Evolutionary conservation across 2,329 filamentous ascomycete genomes (phyloP).

Genomic region (Xylariaceae sp.): DNA sequence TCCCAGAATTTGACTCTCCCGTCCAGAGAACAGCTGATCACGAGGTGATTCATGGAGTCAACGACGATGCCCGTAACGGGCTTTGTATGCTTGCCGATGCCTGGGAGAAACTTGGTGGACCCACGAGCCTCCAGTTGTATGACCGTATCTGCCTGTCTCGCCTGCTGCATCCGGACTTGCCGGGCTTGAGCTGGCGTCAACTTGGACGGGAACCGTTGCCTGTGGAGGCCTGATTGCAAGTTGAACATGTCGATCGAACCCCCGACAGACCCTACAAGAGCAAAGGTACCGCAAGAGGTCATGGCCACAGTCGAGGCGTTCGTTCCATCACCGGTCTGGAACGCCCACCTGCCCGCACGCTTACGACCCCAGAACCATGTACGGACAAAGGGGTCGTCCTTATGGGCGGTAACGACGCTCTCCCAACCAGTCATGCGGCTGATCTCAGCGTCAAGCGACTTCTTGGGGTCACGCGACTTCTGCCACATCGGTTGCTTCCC

Average conservation of each 20-base stretch:
- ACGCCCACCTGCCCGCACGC: constrained; percentile 85
- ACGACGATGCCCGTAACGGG: constrained; percentile 81
- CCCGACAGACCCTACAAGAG: constrained; percentile 75
- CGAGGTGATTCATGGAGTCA: constrained; percentile 78
- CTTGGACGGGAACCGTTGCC: constrained; percentile 78
- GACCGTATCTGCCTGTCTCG: constrained; percentile 53
- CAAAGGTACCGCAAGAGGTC: constrained; percentile 90
- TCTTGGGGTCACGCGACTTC: constrained; percentile 61
- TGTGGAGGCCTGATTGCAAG: constrained; percentile 83
- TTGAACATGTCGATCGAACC: constrained; percentile 95
- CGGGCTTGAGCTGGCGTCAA: constrained; percentile 74
- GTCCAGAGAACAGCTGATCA: constrained; percentile 84
- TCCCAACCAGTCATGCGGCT: constrained; percentile 90
- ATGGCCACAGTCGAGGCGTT: constrained; percentile 83
- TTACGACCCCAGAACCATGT: constrained; percentile 99
- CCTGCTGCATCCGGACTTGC: constrained; percentile 63
- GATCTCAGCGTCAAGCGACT: constrained; percentile 61
- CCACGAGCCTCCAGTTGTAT: constrained; percentile 46
- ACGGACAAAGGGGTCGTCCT: constrained; percentile 74
- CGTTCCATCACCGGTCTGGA: constrained; percentile 77
- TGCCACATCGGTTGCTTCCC: constrained; percentile 80
- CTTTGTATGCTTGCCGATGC: constrained; percentile 70
- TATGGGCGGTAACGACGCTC: constrained; percentile 89
- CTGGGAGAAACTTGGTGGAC: constrained; percentile 39
- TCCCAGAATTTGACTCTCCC: constrained; percentile 98